Evolutionary conservation across 495 filamentous ascomycete genomes (phyloP), one percentile per base, ranked within the genome.

Genomic region (Neurospora pannonica): DNA sequence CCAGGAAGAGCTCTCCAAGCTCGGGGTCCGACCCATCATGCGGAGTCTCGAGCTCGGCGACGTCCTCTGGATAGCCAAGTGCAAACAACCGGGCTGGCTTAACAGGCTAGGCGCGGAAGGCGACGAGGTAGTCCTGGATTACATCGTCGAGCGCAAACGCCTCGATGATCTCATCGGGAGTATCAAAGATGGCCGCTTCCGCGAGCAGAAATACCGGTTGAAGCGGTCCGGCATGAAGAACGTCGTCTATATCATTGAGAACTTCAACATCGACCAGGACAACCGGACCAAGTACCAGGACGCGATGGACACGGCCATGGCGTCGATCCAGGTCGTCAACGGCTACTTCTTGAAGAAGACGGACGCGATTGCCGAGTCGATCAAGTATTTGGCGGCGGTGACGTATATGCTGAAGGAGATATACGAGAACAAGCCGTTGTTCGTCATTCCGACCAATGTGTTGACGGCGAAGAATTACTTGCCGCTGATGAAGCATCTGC

Each of bases 181-280:
- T 67, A 93, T 96, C 79, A 94, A 92, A 80, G 93, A 96, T 71
- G 92, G 93, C 0, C 89, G 93, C 1, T 96, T 94, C 77, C 91
- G 91, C 76, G 93, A 97, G 77, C 93, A 97, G 76, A 96, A 97
- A 77, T 95, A 94, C 76, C 90, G 93, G 2, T 86, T 95, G 4
- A 86, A 86, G 43, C 89, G 89, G 71, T 91, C 89, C 0, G 93
- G 93, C 2, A 83, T 95, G 38, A 89, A 87, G 73, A 92, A 95
- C 72, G 90, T 96, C 37, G 86, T 93, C 67, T 97, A 96, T 76
- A 82, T 97, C n/a, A 86, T 96, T 71, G 93, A 97, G 77, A 91
- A 95, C 74, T 90, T 87, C 21, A 72, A 85, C 19, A 85, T 93
- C 76, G 85, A 87, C 60, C 71, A 82, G 0, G 82, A 83, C 15